Percentiles rank a stretch among this genome's conserved stretches.
These are phyloP conservation scores for Ehretia macrophylla DNA, from an alignment of 257 asterid genomes.

Conservation along the genomic window DNA sequence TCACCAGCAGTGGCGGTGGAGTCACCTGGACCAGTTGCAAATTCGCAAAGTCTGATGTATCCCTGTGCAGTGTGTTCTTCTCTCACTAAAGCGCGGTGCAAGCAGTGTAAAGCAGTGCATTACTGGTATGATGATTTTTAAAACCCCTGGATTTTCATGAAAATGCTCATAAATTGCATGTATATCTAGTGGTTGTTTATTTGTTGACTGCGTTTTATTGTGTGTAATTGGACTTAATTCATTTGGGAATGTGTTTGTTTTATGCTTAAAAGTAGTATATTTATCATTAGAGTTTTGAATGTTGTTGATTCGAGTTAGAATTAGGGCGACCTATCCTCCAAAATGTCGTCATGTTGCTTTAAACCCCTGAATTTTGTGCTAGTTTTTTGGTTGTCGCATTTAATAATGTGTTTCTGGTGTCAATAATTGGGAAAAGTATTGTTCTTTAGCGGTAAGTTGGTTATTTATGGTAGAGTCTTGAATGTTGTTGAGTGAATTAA, in stretches of 20 bases:
- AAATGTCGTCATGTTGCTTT: too few relatives aligned
- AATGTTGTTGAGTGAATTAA: too few relatives aligned
- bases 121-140: conserved; percentile 59
- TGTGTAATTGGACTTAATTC: not conserved
- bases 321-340: too few relatives aligned
- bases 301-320: not conserved
- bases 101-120: conserved; percentile 69
- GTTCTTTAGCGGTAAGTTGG: too few relatives aligned
- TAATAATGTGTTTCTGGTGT: too few relatives aligned
- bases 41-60: conserved; percentile 23
- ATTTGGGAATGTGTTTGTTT: too few relatives aligned
- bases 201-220: not conserved
- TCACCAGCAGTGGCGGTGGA: conserved; percentile 16
- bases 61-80: conserved; percentile 62
- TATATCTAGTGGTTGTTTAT: conserved; percentile 4
- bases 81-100: conserved; percentile 69
- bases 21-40: conserved; percentile 20
- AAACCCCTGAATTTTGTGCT: too few relatives aligned
- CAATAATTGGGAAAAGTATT: too few relatives aligned
- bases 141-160: not conserved
- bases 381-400: too few relatives aligned
- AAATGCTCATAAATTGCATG: not conserved
- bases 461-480: too few relatives aligned
- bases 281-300: too few relatives aligned
- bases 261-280: too few relatives aligned